These are phyloP conservation scores for Phaeolepiota aurea DNA, from an alignment of 768 basidiomycete genomes.

Conservation along the genomic window DNA sequence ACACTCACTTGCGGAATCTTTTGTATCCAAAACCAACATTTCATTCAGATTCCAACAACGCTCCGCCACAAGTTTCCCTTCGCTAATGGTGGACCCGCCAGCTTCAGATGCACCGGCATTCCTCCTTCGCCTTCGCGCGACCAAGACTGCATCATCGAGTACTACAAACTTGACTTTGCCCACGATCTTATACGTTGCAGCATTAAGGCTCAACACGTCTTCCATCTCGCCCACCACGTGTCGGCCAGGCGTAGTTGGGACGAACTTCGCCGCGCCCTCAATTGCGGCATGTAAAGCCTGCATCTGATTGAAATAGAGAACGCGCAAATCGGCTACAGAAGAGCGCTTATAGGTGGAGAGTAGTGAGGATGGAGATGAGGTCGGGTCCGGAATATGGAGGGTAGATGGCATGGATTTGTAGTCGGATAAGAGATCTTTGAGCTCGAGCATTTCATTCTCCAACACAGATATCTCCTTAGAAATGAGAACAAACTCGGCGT, in stretches of 20 bases:
- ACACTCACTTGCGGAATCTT: conserved; percentile 79
- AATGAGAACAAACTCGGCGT: conserved; percentile 92
- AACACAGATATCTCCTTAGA: conserved; percentile 95
- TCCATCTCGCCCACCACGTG: conserved; percentile 87
- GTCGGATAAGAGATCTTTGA: conserved; percentile 89
- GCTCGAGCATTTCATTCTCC: conserved; percentile 95
- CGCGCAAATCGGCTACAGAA: conserved; percentile 90
- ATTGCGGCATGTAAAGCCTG: conserved; percentile 83
- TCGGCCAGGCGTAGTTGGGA: conserved; percentile 83
- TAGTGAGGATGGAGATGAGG: conserved; percentile 41
- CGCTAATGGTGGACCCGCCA: conserved; percentile 34
- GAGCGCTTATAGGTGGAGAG: conserved; percentile 57
- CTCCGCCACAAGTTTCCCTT: conserved; percentile 86
- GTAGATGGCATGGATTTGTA: conserved; percentile 95
- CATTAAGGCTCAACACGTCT: conserved; percentile 75
- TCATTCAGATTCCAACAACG: conserved; percentile 90
- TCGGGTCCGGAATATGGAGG: conserved; percentile 81
- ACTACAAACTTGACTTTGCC: conserved; percentile 85
- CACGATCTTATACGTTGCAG: conserved; percentile 91
- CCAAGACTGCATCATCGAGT: conserved; percentile 84
- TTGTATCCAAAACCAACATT: conserved; percentile 92
- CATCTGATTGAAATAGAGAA: conserved; percentile 93
- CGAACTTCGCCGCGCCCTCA: conserved; percentile 92
- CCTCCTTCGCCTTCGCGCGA: conserved; percentile 69
- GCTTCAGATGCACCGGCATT: conserved; percentile 37